Base-by-base conservation (phyloP, 805 yeast genomes). In the Pichia sporocuriosa region DNA sequence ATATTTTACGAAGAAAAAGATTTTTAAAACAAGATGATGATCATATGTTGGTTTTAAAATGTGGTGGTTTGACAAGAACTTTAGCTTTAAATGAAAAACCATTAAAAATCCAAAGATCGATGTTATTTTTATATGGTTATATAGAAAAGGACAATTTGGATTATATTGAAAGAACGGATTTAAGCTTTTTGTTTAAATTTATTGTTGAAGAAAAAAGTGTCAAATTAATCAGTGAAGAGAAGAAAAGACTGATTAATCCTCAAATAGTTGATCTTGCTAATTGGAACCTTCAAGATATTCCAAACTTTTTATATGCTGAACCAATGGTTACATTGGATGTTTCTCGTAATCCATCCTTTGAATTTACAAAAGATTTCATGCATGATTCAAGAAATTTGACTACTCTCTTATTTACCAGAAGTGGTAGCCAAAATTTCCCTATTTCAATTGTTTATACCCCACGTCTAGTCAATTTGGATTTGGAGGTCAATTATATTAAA, bases 261-360 rank as follows among this genome's bases (percentile, higher is more conserved):
- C 78, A 80, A 19, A 77, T 79, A 57, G 94, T 86, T 10, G 77
- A 84, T 57, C 69, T 88, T 46, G 73, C 79, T 29, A 76, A 83
- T 42, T 72, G 83, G 67, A 81, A 83, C 51, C 66, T 89, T 42
- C 86, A 85, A 47, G 85, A 86, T 16, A 84, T 90, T 7, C 97
- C 97, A 0, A 82, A 86, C 40, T 72, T 83, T 23, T 75, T 89
- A 48, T 87, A 82, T 57, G 84, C 95, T 0, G 74, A 81, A 42
- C 90, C 85, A 47, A 86, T 89, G 44, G 84, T 83, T 51, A 72
- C 80, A 46, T 68, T 89, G 46, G 90, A 89, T 59, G 86, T 87
- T 8, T 83, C 94, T 2, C 77, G 82, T 48, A 89, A 89, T 57
- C 95, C 96, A 4, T 83, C 94, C 15, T 81, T 90, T 40, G 77